Conservation (phyloP, 2,329 filamentous ascomycete genomes). For the Orbilia quercus region DNA sequence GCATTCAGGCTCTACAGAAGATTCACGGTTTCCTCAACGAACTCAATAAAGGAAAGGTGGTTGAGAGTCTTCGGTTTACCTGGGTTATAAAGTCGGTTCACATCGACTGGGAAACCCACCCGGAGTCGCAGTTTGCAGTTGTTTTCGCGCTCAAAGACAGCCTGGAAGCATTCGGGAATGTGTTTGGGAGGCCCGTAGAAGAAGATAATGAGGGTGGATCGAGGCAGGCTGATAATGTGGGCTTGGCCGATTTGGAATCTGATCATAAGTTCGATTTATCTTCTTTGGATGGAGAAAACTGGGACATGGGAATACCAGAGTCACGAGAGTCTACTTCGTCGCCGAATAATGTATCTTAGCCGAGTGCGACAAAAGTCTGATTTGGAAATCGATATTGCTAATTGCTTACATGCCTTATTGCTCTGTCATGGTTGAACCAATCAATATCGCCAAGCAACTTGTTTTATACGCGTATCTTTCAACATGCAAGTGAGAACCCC, state of each 20-base stretch:
- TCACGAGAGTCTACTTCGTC: too few relatives aligned
- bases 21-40: background rate
- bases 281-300: too few relatives aligned
- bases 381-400: too few relatives aligned
- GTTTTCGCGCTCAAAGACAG: conserved; percentile 21
- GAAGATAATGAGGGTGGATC: background rate
- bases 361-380: too few relatives aligned
- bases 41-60: background rate
- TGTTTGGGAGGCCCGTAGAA: conserved; percentile 1
- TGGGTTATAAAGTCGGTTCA: conserved; percentile 35
- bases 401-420: too few relatives aligned
- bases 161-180: background rate
- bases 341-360: too few relatives aligned
- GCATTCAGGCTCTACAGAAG: background rate
- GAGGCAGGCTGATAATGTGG: background rate
- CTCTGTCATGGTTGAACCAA: too few relatives aligned
- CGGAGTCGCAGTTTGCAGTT: conserved; percentile 2
- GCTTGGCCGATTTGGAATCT: background rate
- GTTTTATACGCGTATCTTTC: too few relatives aligned
- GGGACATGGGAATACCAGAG: too few relatives aligned
- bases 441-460: too few relatives aligned
- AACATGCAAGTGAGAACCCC: too few relatives aligned
- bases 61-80: background rate
- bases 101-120: conserved; percentile 1
- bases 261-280: too few relatives aligned